Evolutionary conservation across 2,329 filamentous ascomycete species (phyloP), one percentile per base, ranked within the genome.

Genomic region (Mycosphaerella sp.): DNA sequence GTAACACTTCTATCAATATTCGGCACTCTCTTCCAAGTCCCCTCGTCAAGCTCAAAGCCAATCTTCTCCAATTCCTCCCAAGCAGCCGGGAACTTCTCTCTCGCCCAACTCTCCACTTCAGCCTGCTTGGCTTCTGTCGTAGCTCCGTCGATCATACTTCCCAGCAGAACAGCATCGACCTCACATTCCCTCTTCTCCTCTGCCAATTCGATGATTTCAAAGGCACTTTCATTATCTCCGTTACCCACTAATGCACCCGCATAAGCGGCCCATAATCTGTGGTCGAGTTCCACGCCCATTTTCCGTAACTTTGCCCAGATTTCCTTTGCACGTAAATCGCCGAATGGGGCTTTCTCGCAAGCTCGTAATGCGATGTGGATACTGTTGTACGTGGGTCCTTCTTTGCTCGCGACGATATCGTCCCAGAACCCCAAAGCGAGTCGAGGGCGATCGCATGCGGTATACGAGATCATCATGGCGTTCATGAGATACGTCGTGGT

Each of bases 401-500:
- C 90, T n/a, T 78, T 75, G 0, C 85, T 89, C 50, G 81, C 79
- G n/a, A 84, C 82, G 51, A 98, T 89, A 42, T 94, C 82, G 49
- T 82, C 76, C 89, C 90, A 97, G 64, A 89, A 88, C 43, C 84
- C 81, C 57, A 95, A 73, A 1, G 87, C 87, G 49, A 79, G 79
- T 27, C 77, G 70, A 0, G 85, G 76, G 57, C 82, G 75, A 6
- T 80, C 86, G 62, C 82, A 86, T 1, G 80, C 79, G 1, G 82
- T 81, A 65, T 95, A 91, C 0, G 88, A 90, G 10, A 93, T 76
- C 83, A 98, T 95, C 43, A 97, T 73, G 0, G 86, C 82, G 62
- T 95, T 97, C 61, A 85, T 81, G 2, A 97, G 74, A 49, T 74
- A 76, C 0, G 91, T 97, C 60, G 79, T 83, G 4, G 85, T 78